Evolutionary conservation across 176 grass and related monocot genomes (phyloP).

Genomic region (Phyllostachys edulis): DNA sequence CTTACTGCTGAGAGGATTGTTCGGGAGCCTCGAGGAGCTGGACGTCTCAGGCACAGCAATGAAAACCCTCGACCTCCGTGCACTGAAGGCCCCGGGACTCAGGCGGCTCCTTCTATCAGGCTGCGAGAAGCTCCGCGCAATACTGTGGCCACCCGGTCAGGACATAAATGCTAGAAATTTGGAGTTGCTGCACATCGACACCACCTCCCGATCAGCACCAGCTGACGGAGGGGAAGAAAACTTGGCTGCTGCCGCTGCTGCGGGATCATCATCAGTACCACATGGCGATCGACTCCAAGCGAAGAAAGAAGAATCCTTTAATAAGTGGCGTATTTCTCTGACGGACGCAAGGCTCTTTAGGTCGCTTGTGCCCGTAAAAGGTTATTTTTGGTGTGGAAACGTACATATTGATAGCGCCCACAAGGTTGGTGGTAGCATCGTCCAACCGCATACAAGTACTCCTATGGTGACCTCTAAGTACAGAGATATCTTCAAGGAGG

Average conservation of each 20-base stretch:
- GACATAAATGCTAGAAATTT: too few species aligned
- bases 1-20: not conserved
- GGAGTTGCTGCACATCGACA: not conserved
- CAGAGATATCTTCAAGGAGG: not conserved
- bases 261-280: not conserved
- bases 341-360: not conserved
- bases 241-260: too few species aligned
- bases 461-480: not conserved
- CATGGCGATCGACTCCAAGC: too few species aligned
- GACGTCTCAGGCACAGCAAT: not conserved
- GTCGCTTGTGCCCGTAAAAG: not conserved
- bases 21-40: not conserved
- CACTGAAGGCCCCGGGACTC: not conserved
- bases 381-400: accelerated
- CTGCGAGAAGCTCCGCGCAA: not conserved
- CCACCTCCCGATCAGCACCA: not conserved
- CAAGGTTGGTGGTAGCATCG: not conserved
- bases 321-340: too few species aligned
- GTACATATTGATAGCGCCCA: not conserved
- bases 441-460: not conserved
- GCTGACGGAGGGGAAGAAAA: not conserved
- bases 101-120: not conserved
- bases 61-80: not conserved
- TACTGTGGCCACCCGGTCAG: not conserved
- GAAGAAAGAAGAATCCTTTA: too few species aligned